phyloP scores from a whole-genome alignment of 106 monocot species.

The Allium cepa region DNA sequence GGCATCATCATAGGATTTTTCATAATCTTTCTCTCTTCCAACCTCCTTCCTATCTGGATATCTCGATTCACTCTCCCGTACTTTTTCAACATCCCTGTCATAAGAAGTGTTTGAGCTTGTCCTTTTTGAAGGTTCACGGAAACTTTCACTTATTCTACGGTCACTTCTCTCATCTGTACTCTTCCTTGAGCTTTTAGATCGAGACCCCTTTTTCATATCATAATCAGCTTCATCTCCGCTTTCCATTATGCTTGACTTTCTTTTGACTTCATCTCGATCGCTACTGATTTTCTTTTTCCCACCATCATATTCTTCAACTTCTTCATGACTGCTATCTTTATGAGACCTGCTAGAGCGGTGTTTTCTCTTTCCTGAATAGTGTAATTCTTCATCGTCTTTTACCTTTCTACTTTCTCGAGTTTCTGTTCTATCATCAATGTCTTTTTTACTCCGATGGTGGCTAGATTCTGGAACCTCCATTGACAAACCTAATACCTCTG shows the following conservation, averaged over 20 bases:
- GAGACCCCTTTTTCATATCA: conserved; percentile 27
- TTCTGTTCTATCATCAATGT: conserved; percentile 24
- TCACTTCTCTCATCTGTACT: conserved; percentile 45
- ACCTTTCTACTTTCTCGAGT: conserved; percentile 19
- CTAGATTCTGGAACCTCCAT: conserved; percentile 43
- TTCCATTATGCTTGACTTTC: conserved; percentile 25
- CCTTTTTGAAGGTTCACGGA: conserved; percentile 33
- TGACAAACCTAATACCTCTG: background rate
- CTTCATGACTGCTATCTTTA: conserved; percentile 27
- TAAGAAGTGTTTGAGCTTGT: conserved; percentile 23
- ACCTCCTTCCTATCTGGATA: conserved; percentile 44
- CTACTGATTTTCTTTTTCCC: conserved; percentile 27
- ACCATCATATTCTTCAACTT: conserved; percentile 29
- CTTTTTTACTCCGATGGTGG: conserved; percentile 37
- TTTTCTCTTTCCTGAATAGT: conserved; percentile 45
- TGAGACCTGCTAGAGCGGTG: conserved; percentile 44
- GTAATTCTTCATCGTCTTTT: conserved; percentile 47
- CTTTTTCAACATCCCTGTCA: conserved; percentile 40
- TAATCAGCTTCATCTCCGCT: conserved; percentile 61
- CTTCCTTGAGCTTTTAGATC: conserved; percentile 45
- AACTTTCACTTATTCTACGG: conserved; percentile 33
- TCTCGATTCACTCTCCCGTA: conserved; percentile 32
- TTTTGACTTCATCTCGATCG: conserved; percentile 25
- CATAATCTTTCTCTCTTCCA: conserved; percentile 36
- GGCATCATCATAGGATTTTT: conserved; percentile 7